Base-by-base conservation (phyloP, 2,329 filamentous ascomycete species). In the Phyllosticta capitalensis region DNA sequence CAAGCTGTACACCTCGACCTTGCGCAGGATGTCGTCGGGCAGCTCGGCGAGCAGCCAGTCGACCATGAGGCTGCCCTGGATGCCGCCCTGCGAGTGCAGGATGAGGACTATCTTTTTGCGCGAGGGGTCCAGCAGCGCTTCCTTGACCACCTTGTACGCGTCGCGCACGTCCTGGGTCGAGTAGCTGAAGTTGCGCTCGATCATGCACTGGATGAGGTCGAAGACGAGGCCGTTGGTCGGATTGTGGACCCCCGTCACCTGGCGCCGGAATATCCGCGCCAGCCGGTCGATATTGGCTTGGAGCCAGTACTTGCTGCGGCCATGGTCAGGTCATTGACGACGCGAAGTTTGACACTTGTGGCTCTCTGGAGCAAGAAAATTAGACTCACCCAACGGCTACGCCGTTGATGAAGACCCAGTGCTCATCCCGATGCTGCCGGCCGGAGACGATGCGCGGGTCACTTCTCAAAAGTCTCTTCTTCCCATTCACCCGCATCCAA, bases 341-440 rank as follows among this genome's bases (percentile, higher is more conserved):
- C 59, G 19, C n/a, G n/a, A n/a, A n/a, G n/a, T n/a, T n/a, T n/a
- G n/a, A 28, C 10, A 45, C 10, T 45, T 20, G 30, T 52, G 45
- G 24, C 24, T 52, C 5, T 52, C 20, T 57, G 19, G 9, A 62
- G 51, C 17, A 20, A 33, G 17, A 75, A 53, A 22, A 1, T 53
- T 38, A 21, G 20, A 58, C 79, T 61, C 72, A 85, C 82, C 80
- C 81, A 33, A 80, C 79, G 9, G 80, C 83, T 26, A 91, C 83
- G 0, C 89, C 89, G 66, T 92, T 92, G 56, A 92, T 71, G 68
- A 88, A 92, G n/a, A 92, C 78, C 89, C 89, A 92, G 66, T 85
- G 81, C 72, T 92, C 88, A 56, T 83, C 77, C 10, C 76, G 75
- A 68, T 76, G 71, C n/a, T 58, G 52, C 6, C 17, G 20, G 38